Evolutionary conservation across 495 filamentous ascomycete genomes (phyloP).

Genomic region (Clavariopsis aquatica): DNA sequence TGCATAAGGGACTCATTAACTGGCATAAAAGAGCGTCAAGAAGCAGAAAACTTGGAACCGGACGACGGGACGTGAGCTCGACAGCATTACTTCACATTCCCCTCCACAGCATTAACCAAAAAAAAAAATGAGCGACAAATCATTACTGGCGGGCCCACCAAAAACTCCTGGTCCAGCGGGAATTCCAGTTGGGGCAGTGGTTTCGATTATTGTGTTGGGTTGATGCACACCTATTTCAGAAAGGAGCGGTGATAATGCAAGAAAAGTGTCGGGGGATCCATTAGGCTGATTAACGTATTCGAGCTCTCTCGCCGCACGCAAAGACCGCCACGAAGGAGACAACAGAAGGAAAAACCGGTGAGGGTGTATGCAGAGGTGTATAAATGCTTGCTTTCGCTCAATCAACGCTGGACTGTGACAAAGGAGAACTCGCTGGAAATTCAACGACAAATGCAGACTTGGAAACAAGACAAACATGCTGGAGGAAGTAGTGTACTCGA

Average conservation of each 20-base stretch:
- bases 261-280: neutral
- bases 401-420: constrained; percentile 24
- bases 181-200: neutral
- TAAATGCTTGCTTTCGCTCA: constrained; percentile 24
- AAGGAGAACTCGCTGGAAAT: neutral
- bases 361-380: constrained; percentile 26
- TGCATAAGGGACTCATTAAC: constrained; percentile 5
- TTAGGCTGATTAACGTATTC: constrained; percentile 7
- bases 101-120: neutral
- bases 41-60: constrained; percentile 4
- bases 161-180: constrained; percentile 30
- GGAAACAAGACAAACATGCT: constrained; percentile 11
- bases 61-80: constrained; percentile 19
- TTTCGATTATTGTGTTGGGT: constrained; percentile 14
- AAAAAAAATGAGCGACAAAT: constrained; percentile 19
- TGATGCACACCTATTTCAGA: neutral
- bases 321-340: constrained; percentile 20
- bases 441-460: constrained; percentile 15
- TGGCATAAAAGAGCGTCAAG: constrained; percentile 28
- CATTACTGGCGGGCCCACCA: neutral
- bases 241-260: neutral
- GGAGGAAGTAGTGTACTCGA: constrained; percentile 3
- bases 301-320: constrained; percentile 7
- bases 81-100: constrained; percentile 25
- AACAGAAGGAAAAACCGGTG: constrained; percentile 15